Evolutionary conservation across 129 eudicot species (phyloP).

Genomic region (Artemisia argyi): DNA sequence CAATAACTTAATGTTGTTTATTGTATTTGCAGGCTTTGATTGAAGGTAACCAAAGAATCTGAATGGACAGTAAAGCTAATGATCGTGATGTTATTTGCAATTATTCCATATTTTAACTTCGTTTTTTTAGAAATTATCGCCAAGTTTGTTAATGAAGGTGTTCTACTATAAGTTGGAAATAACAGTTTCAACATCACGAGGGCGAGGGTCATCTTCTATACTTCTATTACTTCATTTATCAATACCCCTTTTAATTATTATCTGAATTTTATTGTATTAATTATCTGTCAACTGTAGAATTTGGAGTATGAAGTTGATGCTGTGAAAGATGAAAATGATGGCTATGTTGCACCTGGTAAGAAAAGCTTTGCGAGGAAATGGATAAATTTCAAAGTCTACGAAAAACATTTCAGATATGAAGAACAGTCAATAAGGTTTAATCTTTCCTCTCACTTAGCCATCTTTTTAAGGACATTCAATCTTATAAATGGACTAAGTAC

Average conservation of each 20-base stretch:
- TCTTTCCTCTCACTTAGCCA: too few species aligned
- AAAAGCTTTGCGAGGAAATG: conserved; percentile 5
- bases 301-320: conserved; percentile 70
- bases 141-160: too few species aligned
- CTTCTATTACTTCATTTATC: conserved; percentile 1
- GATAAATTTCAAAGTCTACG: too few species aligned
- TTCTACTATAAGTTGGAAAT: too few species aligned
- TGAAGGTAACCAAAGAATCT: conserved; percentile 62
- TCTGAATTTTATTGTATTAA: conserved; percentile 8
- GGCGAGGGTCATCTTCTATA: conserved; percentile 50
- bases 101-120: too few species aligned
- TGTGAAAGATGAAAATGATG: conserved; percentile 87
- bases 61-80: background rate
- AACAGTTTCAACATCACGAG: conserved; percentile 39
- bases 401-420: too few species aligned
- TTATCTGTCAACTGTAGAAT: conserved; percentile 39
- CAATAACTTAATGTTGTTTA: background rate
- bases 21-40: conserved; percentile 62
- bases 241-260: conserved; percentile 6
- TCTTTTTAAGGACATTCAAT: too few species aligned
- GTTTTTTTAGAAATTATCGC: too few species aligned
- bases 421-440: too few species aligned
- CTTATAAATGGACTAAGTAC: too few species aligned
- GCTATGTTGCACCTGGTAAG: conserved; percentile 33
- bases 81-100: too few species aligned